These are phyloP conservation scores for Emericellopsis atlantica DNA, from an alignment of 2,329 filamentous ascomycete genomes.

Conservation along the genomic window DNA sequence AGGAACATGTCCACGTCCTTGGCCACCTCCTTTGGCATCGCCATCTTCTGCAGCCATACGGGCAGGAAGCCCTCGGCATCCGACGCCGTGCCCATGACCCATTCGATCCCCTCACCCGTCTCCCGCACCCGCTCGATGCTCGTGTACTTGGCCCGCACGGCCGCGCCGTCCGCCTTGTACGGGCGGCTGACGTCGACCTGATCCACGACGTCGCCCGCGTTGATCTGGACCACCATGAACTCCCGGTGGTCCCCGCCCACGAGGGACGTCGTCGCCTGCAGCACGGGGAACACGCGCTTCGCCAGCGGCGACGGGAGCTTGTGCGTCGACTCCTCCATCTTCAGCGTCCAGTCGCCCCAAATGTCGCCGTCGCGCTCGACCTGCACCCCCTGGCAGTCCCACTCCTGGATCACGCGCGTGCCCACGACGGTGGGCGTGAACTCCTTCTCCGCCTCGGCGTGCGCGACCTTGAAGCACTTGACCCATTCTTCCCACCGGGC, in stretches of 20 bases:
- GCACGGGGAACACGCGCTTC: slow-evolving; percentile 52
- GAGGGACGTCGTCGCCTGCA: slow-evolving; percentile 44
- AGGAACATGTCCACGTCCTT: slow-evolving; percentile 63
- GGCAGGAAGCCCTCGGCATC: slow-evolving; percentile 58
- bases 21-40: slow-evolving; percentile 47
- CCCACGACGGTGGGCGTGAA: slow-evolving; percentile 24
- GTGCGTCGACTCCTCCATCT: slow-evolving; percentile 54
- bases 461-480: slow-evolving; percentile 38
- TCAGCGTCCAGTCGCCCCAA: slow-evolving; percentile 35
- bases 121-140: slow-evolving; percentile 50
- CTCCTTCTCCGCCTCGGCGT: slow-evolving; percentile 24
- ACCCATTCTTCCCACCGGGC: slow-evolving; percentile 55
- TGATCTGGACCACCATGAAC: slow-evolving; percentile 45
- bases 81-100: slow-evolving; percentile 67
- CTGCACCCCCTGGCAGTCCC: slow-evolving; percentile 30
- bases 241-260: slow-evolving; percentile 21
- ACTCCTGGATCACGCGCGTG: slow-evolving; percentile 23
- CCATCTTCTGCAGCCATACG: slow-evolving; percentile 50
- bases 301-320: slow-evolving; percentile 45
- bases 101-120: slow-evolving; percentile 40
- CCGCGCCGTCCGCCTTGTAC: background rate
- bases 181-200: slow-evolving; percentile 20
- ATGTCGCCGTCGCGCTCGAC: slow-evolving; percentile 19
- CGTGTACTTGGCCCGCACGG: slow-evolving; percentile 45
- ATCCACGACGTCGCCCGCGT: slow-evolving; percentile 23